These are phyloP conservation scores for Verticillium dahliae DNA, from an alignment of 2,329 filamentous ascomycete species.

Conservation along the genomic window DNA sequence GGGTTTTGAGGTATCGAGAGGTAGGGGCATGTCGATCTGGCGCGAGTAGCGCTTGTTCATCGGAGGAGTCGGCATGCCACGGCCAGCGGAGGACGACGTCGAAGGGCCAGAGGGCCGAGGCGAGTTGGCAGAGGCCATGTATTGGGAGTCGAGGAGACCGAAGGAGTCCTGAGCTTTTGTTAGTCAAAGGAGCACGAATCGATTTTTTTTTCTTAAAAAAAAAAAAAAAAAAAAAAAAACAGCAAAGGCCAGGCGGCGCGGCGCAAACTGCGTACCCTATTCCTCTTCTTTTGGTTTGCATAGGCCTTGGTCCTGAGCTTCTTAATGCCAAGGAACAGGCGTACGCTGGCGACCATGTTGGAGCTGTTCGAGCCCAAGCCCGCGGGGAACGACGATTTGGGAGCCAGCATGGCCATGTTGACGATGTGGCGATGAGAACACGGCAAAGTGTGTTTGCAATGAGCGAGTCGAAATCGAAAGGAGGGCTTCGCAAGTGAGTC, in stretches of 20 bases:
- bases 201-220: too few relatives aligned
- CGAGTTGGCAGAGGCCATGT: constrained; percentile 53
- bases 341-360: constrained; percentile 50
- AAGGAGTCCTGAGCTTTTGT: constrained; percentile 63
- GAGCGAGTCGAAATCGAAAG: not conserved
- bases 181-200: constrained; percentile 6
- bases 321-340: constrained; percentile 81
- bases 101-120: constrained; percentile 53
- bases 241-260: not conserved
- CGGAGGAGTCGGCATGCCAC: constrained; percentile 25
- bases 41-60: constrained; percentile 59
- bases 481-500: not conserved
- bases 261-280: constrained; percentile 57
- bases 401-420: constrained; percentile 71
- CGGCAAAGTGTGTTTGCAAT: constrained; percentile 2
- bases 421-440: not conserved
- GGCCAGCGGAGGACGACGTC: constrained; percentile 20
- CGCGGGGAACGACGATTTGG: constrained; percentile 63
- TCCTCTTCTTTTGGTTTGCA: constrained; percentile 73
- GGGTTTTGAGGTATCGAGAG: constrained; percentile 41
- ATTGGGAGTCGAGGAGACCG: constrained; percentile 64
- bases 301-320: constrained; percentile 72
- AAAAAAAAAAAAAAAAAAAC: not conserved
- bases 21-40: constrained; percentile 44
- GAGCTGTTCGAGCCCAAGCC: constrained; percentile 41